Conservation (phyloP, 2,329 filamentous ascomycete species). For the Phialophora tarda region DNA sequence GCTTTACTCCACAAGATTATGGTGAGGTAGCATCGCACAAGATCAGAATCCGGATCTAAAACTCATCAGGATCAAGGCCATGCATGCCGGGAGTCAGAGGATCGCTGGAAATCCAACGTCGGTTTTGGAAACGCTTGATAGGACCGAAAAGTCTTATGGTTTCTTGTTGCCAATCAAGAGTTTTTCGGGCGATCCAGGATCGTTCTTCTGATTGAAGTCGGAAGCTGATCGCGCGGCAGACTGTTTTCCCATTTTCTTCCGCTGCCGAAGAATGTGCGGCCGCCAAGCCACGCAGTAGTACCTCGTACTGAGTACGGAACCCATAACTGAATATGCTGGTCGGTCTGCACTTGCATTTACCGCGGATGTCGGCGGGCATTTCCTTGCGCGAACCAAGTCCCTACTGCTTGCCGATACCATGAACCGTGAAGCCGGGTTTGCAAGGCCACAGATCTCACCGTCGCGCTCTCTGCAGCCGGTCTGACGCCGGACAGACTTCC, state of each 20-base stretch:
- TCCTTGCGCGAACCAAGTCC: neutral
- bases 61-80: neutral
- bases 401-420: neutral
- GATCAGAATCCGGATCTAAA: slow-evolving; percentile 11
- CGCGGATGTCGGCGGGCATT: neutral
- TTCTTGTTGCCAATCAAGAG: slow-evolving; percentile 4
- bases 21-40: slow-evolving; percentile 20
- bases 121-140: neutral
- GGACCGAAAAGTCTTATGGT: neutral
- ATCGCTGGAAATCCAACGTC: slow-evolving; percentile 8
- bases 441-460: neutral
- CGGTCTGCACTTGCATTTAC: neutral
- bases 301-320: too few relatives aligned
- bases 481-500: neutral
- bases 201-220: neutral
- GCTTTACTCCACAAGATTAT: neutral
- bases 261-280: neutral
- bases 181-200: neutral
- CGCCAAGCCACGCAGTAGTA: neutral
- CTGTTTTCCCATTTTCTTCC: neutral
- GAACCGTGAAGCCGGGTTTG: neutral
- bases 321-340: too few relatives aligned
- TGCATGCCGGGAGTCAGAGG: slow-evolving; percentile 3
- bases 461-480: neutral
- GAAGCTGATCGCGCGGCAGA: neutral